phyloP scores from a whole-genome alignment of 805 yeast species.

The Ogataea corticis region DNA sequence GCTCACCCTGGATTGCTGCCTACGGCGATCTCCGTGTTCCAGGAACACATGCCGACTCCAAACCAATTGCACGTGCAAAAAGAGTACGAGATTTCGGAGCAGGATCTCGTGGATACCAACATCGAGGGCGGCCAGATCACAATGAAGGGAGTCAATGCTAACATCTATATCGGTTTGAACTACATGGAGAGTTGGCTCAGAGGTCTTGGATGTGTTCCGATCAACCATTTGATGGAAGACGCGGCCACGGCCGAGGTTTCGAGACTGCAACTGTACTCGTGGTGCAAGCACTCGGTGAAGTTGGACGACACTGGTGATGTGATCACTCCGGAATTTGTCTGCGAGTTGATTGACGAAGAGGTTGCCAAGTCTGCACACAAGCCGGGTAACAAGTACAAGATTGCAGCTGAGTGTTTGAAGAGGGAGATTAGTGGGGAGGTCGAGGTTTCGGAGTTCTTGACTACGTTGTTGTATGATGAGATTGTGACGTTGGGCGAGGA shows the following conservation, averaged over 20 bases:
- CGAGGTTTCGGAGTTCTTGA: conserved; percentile 73
- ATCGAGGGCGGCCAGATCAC: conserved; percentile 67
- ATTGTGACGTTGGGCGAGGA: conserved; percentile 49
- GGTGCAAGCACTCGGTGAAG: conserved; percentile 72
- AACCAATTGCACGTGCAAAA: conserved; percentile 65
- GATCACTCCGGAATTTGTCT: conserved; percentile 61
- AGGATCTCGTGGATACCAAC: conserved; percentile 61
- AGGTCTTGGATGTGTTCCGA: conserved; percentile 83
- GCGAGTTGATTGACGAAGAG: conserved; percentile 59
- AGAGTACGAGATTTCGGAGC: conserved; percentile 45
- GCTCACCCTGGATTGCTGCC: conserved; percentile 84
- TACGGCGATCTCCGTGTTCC: conserved; percentile 70
- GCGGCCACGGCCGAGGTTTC: conserved; percentile 91
- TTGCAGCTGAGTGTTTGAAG: conserved; percentile 69
- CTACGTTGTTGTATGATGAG: conserved; percentile 74
- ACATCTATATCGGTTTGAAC: conserved; percentile 72
- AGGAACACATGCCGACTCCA: conserved; percentile 78
- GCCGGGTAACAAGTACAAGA: conserved; percentile 63
- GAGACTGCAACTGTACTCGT: conserved; percentile 77
- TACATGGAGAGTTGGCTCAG: conserved; percentile 87
- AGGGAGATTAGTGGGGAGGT: conserved; percentile 69
- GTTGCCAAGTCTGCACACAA: conserved; percentile 53
- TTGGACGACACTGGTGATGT: conserved; percentile 57
- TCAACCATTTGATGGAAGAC: conserved; percentile 83
- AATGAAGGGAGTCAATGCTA: conserved; percentile 67